Percentiles rank a stretch among this genome's conserved stretches.
Conservation (phyloP, 306 rosid genomes). For the Inga laurina region DNA sequence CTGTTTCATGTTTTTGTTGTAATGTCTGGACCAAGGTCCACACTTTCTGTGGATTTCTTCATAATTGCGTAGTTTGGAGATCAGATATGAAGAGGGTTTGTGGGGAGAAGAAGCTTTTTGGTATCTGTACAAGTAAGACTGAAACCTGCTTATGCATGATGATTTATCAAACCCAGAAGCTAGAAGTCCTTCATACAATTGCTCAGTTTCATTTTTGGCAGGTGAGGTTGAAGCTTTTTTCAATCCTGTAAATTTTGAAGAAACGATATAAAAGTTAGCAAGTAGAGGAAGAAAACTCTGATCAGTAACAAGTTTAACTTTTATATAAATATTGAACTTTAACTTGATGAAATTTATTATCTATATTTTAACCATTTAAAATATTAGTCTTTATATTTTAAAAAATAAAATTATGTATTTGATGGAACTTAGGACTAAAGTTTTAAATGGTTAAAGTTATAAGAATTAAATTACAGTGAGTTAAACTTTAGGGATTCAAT, state of each 20-base stretch:
- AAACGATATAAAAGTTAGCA: neutral
- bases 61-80: slow-evolving; percentile 66
- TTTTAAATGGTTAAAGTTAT: too few species aligned
- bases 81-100: slow-evolving; percentile 63
- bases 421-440: neutral
- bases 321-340: too few species aligned
- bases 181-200: slow-evolving; percentile 63
- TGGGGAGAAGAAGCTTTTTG: slow-evolving; percentile 40
- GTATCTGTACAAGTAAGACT: slow-evolving; percentile 52
- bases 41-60: slow-evolving; percentile 69
- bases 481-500: too few species aligned
- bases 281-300: neutral
- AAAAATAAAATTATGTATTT: too few species aligned
- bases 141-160: slow-evolving; percentile 67
- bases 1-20: slow-evolving; percentile 44
- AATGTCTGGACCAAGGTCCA: slow-evolving; percentile 65
- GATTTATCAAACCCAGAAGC: slow-evolving; percentile 53
- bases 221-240: slow-evolving; percentile 2
- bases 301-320: too few species aligned
- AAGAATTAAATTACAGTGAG: accelerated
- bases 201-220: neutral
- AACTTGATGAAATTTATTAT: too few species aligned
- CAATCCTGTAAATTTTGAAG: slow-evolving; percentile 28
- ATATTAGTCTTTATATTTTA: too few species aligned
- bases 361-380: too few species aligned